These are phyloP conservation scores for Huiozyma naganishii DNA, from an alignment of 805 yeast species.

Conservation along the genomic window DNA sequence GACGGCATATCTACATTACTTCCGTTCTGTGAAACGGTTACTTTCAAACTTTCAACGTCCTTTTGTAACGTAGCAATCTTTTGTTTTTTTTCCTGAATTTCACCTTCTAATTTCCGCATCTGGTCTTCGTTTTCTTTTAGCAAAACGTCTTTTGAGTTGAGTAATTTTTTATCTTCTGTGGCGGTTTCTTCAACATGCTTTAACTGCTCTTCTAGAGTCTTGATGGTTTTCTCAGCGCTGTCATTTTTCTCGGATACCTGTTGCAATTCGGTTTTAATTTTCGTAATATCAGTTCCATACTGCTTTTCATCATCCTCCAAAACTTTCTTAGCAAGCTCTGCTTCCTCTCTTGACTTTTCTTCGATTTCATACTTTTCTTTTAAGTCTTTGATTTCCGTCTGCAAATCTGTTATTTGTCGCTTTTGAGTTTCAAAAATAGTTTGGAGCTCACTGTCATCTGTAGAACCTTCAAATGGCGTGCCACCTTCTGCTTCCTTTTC, in stretches of 20 bases:
- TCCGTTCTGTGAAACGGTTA: not conserved
- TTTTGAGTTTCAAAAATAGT: not conserved
- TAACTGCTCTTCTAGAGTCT: no score
- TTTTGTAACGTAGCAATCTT: not conserved
- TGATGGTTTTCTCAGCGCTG: no score
- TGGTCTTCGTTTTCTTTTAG: conserved; percentile 2
- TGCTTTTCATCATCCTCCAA: not conserved
- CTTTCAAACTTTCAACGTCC: not conserved
- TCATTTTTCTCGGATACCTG: no score
- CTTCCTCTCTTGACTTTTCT: not conserved
- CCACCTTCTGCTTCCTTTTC: not conserved
- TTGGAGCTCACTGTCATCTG: not conserved
- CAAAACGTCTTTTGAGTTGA: not conserved
- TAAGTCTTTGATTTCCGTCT: not conserved
- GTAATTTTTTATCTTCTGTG: conserved; percentile 1
- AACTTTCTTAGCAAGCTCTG: not conserved
- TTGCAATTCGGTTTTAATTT: no score
- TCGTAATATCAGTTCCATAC: not conserved
- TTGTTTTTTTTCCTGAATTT: conserved; percentile 2
- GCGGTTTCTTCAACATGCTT: conserved; percentile 8
- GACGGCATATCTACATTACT: not conserved
- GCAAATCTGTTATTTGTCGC: not conserved
- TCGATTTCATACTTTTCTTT: not conserved
- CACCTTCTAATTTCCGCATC: not conserved
- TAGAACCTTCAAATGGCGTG: not conserved